Evolutionary conservation across 768 basidiomycete species (phyloP), one percentile per base, ranked within the genome.

Genomic region (Amanita brunnescens): DNA sequence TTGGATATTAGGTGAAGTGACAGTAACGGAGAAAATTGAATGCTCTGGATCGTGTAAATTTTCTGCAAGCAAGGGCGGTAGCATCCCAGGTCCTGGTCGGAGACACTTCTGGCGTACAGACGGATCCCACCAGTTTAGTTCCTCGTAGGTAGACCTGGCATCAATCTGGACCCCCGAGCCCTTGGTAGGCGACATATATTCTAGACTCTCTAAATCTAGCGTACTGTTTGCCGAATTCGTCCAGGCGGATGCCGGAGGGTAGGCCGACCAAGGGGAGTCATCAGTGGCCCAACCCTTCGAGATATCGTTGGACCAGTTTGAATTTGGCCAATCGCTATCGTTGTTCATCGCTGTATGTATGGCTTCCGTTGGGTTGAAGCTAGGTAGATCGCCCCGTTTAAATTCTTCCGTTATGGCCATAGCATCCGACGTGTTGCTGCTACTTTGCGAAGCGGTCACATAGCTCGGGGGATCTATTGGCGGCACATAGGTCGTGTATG

Each of bases 21-120:
- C 71, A 54, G 69, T 77, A 29, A 89, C 80, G 7, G 76, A 80
- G 65, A 77, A 87, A 23, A 91, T 66, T 6, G 79, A 77, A 62
- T 90, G 87, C 37, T 87, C 79, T 6, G 85, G 71, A 59, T 87
- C 74, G 62, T 90, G 87, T 20, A 90, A 66, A 47, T 73, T 65
- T 41, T 87, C 81, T 9, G 80, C 80, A 16, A 90, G 70, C 47
- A 80, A 64, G 2, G 87, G 81, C 0, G 88, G 78, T 18, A 90
- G 70, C 39, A 87, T 73, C 14, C 88, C 87, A 1, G 75, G 73
- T 2, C 87, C 87, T 0, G 88, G 88, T 20, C 87, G 80, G 38
- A 65, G 61, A 57, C 64, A 60, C 39, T 50, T 64, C 35, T 68
- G 69, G 38, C 78, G 75, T 16, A 72, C 58, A 14, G 71, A 71